Base-by-base conservation (phyloP, 129 eudicot species). In the Lonicera japonica region DNA sequence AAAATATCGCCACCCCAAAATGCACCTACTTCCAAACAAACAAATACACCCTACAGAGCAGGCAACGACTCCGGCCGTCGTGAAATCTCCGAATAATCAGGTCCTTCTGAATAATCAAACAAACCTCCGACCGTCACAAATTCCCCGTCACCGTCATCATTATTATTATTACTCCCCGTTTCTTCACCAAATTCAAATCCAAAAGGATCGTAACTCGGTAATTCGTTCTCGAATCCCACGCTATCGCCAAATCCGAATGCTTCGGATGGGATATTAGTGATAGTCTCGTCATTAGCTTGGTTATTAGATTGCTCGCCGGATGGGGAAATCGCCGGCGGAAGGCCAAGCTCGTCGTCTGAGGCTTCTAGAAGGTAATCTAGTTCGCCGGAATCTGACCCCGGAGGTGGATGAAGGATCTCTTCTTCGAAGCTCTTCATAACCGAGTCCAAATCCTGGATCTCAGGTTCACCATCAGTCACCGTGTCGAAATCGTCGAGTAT, bases 261-360 rank as follows among this genome's bases (percentile, higher is more conserved):
- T 3, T 53, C 54, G 0, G 4, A 11, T 1, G 55, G 59, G 50
- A 23, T 14, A 48, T 9, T 34, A 25, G n/a, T n/a, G n/a, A n/a
- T n/a, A n/a, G 9, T 66, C 47, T 15, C 36, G 34, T 29, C 65
- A 4, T 13, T 40, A 15, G 38, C 6, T 10, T 51, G 13, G 46
- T 38, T 45, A 7, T 59, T 64, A 15, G 67, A 21, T 12, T 23
- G 21, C 0, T 21, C 47, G 25, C 52, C 61, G 5, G 70, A 10
- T 16, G 75, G 64, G 0, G 71, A 65, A 1, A 11, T 41, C 9
- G 79, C 62, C 29, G 86, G 76, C 15, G 86, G 86, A 8, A 85
- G 78, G 17, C 88, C 88, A n/a, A 81, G 94, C 69, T 85, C 94
- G 56, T 85, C 88, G 60, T 85, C 88, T 0, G 94, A 81, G 1